These are phyloP conservation scores for Tricholoma sp. DNA, from an alignment of 768 basidiomycete genomes.

Conservation along the genomic window DNA sequence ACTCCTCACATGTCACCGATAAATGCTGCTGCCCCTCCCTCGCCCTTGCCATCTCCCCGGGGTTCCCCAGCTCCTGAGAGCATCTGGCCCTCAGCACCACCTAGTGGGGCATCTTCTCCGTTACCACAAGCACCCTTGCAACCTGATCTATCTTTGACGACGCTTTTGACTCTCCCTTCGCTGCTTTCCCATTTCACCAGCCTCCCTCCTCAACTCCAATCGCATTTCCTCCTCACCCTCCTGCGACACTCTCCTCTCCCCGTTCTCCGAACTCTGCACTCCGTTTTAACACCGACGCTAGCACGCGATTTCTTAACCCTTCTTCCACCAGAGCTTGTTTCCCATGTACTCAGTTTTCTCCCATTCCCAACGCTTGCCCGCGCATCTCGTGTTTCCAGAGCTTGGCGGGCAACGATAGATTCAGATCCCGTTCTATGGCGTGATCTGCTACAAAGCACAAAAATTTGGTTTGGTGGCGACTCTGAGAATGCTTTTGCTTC, in stretches of 20 bases:
- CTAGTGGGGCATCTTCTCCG: constrained; percentile 74
- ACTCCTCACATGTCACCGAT: constrained; percentile 58
- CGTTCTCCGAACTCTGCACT: constrained; percentile 85
- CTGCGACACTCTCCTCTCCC: constrained; percentile 88
- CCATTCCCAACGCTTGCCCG: constrained; percentile 79
- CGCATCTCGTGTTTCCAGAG: constrained; percentile 81
- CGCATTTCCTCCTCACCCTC: constrained; percentile 89
- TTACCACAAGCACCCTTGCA: constrained; percentile 68
- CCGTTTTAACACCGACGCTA: constrained; percentile 83
- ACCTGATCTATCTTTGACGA: constrained; percentile 76
- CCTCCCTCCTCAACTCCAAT: constrained; percentile 81
- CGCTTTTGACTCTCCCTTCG: constrained; percentile 81
- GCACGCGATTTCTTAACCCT: constrained; percentile 93
- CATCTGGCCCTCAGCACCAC: constrained; percentile 78
- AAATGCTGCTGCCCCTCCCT: constrained; percentile 74
- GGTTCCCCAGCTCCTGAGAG: constrained; percentile 75
- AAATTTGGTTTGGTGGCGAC: constrained; percentile 86
- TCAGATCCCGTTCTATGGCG: constrained; percentile 88
- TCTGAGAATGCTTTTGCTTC: constrained; percentile 78
- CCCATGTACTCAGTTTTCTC: constrained; percentile 81
- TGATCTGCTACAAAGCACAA: constrained; percentile 75
- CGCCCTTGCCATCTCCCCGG: constrained; percentile 80
- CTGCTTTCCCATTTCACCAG: constrained; percentile 76
- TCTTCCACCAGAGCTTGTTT: constrained; percentile 88
- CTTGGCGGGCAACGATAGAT: constrained; percentile 92